Base-by-base conservation (phyloP, 1,284 basidiomycete species). In the Rugosomyces carneus region DNA sequence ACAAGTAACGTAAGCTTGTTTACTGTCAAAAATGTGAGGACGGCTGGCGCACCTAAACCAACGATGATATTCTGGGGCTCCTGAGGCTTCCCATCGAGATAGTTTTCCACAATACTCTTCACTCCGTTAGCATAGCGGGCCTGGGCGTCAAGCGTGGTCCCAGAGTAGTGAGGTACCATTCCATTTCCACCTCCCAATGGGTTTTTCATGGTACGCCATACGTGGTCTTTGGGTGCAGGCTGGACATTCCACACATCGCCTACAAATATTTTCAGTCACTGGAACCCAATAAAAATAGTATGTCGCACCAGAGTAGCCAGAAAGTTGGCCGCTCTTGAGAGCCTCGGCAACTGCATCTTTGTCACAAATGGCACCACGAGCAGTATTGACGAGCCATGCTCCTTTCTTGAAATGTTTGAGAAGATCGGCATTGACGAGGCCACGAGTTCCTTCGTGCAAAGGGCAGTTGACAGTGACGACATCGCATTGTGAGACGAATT, bases 341-440 rank as follows among this genome's bases (percentile, higher is more conserved):
- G 93, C 91, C 1, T 67, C 80, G 8, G 82, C 81, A 49, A 96
- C 81, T 38, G 82, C 91, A 52, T 90, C 76, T 53, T 83, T 82
- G 68, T 92, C 84, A 64, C 85, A 90, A 60, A 97, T 93, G 42
- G 93, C 93, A 38, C 93, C 93, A 58, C 92, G 89, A 36, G 93
- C 93, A 24, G 92, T 94, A 78, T 95, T 94, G 62, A 95, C 82
- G 56, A 94, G 77, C 86, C 88, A 93, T n/a, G 87, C 76, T 40
- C 83, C 83, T 57, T 88, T 86, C 79, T 97, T 96, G 80, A 96
- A 89, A 71, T 89, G 85, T 61, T 78, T 78, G 57, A 98, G 73
- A 42, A 90, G 80, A 32, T 93, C 89, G 36, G 78, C 76, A 72
- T 93, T 89, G 60, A 93, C 73, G 26, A 93, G 78, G 18, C 85